phyloP scores from a whole-genome alignment of 192 early-diverging fungal genomes.

The Coemansia sp. region DNA sequence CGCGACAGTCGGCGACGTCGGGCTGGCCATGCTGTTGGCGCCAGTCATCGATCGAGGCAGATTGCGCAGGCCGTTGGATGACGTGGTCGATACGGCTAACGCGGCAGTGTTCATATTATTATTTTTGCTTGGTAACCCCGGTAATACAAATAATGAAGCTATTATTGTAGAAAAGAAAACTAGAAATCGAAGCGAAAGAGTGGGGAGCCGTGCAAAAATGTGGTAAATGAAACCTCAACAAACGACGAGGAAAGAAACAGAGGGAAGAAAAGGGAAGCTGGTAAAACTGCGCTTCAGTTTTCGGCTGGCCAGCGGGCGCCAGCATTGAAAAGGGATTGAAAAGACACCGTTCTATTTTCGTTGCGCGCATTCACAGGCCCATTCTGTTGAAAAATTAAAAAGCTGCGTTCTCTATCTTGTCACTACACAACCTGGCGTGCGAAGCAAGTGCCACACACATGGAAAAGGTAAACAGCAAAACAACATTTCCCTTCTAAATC shows the following conservation, averaged over 20 bases:
- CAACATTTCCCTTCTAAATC: not conserved
- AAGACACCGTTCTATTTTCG: not conserved
- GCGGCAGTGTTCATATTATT: constrained; percentile 7
- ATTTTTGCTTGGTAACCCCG: not conserved
- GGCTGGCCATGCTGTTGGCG: constrained; percentile 2
- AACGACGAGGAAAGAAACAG: not conserved
- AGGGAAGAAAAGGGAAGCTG: not conserved
- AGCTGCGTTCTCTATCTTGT: too few species aligned
- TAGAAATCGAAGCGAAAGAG: not conserved
- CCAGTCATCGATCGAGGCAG: constrained; percentile 11
- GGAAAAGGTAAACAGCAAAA: constrained; percentile 7
- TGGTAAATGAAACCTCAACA: not conserved
- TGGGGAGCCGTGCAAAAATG: not conserved
- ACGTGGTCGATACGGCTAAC: constrained; percentile 9
- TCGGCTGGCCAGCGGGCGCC: not conserved
- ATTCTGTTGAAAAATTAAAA: too few species aligned
- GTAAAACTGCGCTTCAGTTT: not conserved
- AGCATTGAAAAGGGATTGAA: constrained; percentile 1
- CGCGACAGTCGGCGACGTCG: not conserved
- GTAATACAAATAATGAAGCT: not conserved
- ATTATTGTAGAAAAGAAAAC: constrained; percentile 1
- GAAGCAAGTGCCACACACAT: not conserved
- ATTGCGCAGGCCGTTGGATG: constrained; percentile 4
- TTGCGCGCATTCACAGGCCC: not conserved
- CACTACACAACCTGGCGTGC: not conserved